Evolutionary conservation across 257 asterid species (phyloP).

Genomic region (Salvia hispanica): DNA sequence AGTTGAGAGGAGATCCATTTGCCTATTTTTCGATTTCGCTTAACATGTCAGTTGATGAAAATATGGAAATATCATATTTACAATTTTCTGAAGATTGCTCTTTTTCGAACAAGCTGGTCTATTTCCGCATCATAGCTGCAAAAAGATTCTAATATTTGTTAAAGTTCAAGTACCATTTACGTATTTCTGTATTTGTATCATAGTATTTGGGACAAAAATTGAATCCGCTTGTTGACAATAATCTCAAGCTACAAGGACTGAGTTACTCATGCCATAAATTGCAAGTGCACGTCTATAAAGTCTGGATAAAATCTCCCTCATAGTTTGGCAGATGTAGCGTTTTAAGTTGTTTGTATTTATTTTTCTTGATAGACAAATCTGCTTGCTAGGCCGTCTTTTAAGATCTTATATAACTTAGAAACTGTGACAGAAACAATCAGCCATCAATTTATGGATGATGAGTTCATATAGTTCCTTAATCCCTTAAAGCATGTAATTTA

Average conservation of each 20-base stretch:
- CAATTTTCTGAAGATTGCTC: no score
- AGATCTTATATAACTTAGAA: background rate
- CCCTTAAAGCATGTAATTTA: background rate
- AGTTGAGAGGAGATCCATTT: background rate
- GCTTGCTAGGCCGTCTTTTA: background rate
- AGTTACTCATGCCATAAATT: no score
- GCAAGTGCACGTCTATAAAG: no score
- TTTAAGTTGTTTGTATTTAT: background rate
- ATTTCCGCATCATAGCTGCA: no score
- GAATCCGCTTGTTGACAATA: no score
- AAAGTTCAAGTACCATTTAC: no score
- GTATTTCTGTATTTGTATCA: no score
- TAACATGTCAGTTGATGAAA: background rate
- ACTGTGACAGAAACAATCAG: background rate
- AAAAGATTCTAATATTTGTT: no score
- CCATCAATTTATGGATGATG: constrained; percentile 10
- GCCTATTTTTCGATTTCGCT: background rate
- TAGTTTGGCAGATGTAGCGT: background rate
- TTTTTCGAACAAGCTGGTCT: no score
- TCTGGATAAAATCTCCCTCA: background rate
- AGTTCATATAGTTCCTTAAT: background rate
- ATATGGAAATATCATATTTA: no score
- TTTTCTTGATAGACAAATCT: background rate
- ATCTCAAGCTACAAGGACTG: no score
- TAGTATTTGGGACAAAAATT: no score